phyloP scores from a whole-genome alignment of 495 filamentous ascomycete species.

The Friedmanniomyces simplex region DNA sequence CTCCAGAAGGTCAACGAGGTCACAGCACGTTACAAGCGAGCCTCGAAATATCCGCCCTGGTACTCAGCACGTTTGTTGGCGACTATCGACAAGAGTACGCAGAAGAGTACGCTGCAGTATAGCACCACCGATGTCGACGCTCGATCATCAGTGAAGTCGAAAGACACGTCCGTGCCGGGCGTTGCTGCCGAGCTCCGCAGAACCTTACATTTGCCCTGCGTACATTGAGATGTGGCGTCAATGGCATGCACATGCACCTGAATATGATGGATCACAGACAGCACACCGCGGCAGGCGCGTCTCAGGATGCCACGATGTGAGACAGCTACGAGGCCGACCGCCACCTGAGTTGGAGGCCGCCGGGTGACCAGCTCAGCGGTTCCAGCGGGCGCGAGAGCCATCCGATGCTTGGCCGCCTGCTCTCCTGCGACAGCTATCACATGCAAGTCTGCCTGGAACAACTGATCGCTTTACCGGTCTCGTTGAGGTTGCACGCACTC shows the following conservation, averaged over 20 bases:
- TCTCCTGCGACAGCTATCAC: not conserved
- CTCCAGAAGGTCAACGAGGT: too few species aligned
- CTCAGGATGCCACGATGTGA: not conserved
- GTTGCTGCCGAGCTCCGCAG: not conserved
- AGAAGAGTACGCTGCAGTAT: too few species aligned
- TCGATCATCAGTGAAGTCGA: not conserved
- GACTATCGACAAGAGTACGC: too few species aligned
- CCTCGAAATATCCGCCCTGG: too few species aligned
- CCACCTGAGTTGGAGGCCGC: not conserved
- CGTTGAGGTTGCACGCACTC: not conserved
- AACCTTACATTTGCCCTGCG: not conserved
- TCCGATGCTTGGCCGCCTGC: not conserved
- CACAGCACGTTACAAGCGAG: too few species aligned
- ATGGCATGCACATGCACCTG: not conserved
- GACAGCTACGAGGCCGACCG: not conserved
- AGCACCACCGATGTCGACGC: too few species aligned
- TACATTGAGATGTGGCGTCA: not conserved
- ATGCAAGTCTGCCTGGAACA: too few species aligned
- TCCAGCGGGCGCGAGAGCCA: not conserved
- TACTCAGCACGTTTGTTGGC: too few species aligned
- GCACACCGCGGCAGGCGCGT: not conserved
- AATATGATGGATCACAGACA: not conserved
- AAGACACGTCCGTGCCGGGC: not conserved
- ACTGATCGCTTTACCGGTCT: not conserved
- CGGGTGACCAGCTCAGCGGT: not conserved